Evolutionary conservation across 1,139 yeast species (phyloP).

Genomic region (Yamadazyma friedrichii): DNA sequence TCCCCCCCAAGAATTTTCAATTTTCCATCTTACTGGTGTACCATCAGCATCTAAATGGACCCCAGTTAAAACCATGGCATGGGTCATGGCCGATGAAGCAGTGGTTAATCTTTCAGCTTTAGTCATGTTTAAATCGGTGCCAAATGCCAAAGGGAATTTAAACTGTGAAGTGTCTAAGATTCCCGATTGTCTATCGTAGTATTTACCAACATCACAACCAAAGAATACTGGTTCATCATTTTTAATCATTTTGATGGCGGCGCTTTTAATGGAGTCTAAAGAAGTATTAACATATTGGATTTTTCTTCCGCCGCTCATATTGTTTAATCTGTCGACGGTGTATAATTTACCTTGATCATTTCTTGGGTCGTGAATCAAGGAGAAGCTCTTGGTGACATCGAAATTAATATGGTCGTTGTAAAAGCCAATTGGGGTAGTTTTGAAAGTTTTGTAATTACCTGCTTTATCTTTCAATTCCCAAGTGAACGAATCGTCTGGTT

Average conservation of each 20-base stretch:
- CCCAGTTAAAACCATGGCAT: slow-evolving; percentile 79
- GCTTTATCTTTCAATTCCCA: slow-evolving; percentile 81
- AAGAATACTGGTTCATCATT: slow-evolving; percentile 77
- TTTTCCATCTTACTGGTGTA: slow-evolving; percentile 72
- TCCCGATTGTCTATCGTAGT: slow-evolving; percentile 57
- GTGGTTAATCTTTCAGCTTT: slow-evolving; percentile 57
- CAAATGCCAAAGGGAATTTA: slow-evolving; percentile 67
- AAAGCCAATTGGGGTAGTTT: slow-evolving; percentile 63
- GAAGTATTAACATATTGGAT: slow-evolving; percentile 70
- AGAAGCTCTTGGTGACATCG: slow-evolving; percentile 55
- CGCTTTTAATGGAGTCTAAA: slow-evolving; percentile 52
- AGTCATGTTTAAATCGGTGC: slow-evolving; percentile 44
- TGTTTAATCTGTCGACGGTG: slow-evolving; percentile 71
- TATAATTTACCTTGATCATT: slow-evolving; percentile 61
- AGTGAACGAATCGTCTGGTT: slow-evolving; percentile 58
- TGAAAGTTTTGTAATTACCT: slow-evolving; percentile 52
- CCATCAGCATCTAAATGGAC: slow-evolving; percentile 51
- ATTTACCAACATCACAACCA: slow-evolving; percentile 84
- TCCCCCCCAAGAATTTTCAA: slow-evolving; percentile 86
- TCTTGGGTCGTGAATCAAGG: slow-evolving; percentile 79
- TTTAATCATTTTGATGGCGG: slow-evolving; percentile 66
- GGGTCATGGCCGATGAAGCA: slow-evolving; percentile 71
- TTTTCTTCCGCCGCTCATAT: slow-evolving; percentile 63
- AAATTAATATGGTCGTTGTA: slow-evolving; percentile 53
- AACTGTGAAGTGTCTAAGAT: slow-evolving; percentile 68